phyloP scores from a whole-genome alignment of 2,329 filamentous ascomycete genomes.

The Xylaria sp. region DNA sequence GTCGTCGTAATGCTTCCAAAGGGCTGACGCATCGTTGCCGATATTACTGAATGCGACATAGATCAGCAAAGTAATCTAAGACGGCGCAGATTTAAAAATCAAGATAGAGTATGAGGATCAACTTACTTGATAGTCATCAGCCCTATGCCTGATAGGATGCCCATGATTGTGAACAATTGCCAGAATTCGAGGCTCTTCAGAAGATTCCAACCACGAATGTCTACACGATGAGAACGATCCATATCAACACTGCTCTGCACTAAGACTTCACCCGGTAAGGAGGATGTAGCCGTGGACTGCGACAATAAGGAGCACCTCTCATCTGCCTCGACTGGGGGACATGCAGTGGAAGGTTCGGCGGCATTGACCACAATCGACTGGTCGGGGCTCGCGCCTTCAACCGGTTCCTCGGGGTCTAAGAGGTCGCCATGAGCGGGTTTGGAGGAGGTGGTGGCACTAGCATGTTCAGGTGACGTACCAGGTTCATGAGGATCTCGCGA shows the following conservation, averaged over 20 bases:
- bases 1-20: constrained; percentile 88
- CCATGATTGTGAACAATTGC: constrained; percentile 89
- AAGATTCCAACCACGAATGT: constrained; percentile 86
- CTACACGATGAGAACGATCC: constrained; percentile 81
- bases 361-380: constrained; percentile 40
- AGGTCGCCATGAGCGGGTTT: constrained; percentile 45
- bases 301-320: constrained; percentile 87
- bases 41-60: constrained; percentile 75
- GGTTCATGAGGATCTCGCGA: constrained; percentile 62
- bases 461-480: constrained; percentile 67
- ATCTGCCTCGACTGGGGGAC: constrained; percentile 59
- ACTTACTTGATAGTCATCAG: constrained; percentile 99
- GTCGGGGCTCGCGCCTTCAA: constrained; percentile 31
- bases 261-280: constrained; percentile 61
- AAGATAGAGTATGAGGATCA: not conserved
- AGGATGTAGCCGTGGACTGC: constrained; percentile 62
- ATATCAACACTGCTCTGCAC: constrained; percentile 72
- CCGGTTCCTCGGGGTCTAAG: constrained; percentile 40
- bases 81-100: not conserved
- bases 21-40: constrained; percentile 85
- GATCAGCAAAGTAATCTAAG: not conserved
- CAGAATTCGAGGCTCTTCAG: constrained; percentile 82
- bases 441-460: constrained; percentile 49
- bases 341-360: constrained; percentile 31
- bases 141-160: constrained; percentile 89